Evolutionary conservation across 257 asterid species (phyloP).

Genomic region (Eustoma russellianum): DNA sequence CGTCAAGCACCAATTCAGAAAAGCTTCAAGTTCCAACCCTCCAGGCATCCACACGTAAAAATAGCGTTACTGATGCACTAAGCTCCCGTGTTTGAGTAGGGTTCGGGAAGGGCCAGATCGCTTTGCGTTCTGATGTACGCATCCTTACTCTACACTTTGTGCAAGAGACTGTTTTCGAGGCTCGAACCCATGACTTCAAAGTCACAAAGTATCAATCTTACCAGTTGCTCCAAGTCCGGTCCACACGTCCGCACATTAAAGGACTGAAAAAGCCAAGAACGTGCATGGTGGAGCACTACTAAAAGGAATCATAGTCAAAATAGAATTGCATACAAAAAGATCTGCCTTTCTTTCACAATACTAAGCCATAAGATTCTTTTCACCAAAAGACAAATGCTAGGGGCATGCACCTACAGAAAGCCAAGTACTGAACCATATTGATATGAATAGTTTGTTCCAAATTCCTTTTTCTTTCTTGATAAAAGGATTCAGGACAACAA

Average conservation of each 20-base stretch:
- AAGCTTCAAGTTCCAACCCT: too few species aligned
- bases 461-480: background rate
- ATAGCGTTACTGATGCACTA: too few species aligned
- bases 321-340: background rate
- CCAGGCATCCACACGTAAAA: too few species aligned
- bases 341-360: slow-evolving; percentile 3
- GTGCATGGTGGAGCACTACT: slow-evolving; percentile 16
- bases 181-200: too few species aligned
- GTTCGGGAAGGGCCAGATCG: too few species aligned
- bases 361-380: slow-evolving; percentile 10
- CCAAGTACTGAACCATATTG: background rate
- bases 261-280: slow-evolving; percentile 16
- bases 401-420: background rate
- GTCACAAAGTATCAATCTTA: too few species aligned
- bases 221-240: too few species aligned
- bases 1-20: too few species aligned
- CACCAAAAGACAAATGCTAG: slow-evolving; percentile 3
- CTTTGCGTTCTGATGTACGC: too few species aligned
- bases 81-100: too few species aligned
- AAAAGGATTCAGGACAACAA: slow-evolving; percentile 2
- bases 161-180: too few species aligned
- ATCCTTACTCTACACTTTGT: too few species aligned
- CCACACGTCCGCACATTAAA: background rate
- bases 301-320: slow-evolving; percentile 17
- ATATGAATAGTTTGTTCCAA: background rate